Evolutionary conservation across 2,329 filamentous ascomycete species (phyloP).

Genomic region (Niveomyces coronatus): DNA sequence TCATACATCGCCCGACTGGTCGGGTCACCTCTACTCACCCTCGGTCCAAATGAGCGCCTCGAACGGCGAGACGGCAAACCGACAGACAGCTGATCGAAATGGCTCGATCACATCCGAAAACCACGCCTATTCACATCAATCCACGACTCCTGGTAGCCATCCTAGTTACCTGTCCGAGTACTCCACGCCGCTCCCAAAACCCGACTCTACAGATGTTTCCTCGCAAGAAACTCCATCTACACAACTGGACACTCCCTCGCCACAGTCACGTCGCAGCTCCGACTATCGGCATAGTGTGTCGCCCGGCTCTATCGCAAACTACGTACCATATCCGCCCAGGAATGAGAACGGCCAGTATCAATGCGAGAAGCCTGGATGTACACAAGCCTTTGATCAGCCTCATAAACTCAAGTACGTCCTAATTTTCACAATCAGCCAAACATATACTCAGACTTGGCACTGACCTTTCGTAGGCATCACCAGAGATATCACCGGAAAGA

Average conservation of each 20-base stretch:
- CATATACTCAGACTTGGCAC: conserved; percentile 7
- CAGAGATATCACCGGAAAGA: conserved; percentile 51
- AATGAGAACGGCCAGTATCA: conserved; percentile 19
- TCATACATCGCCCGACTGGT: background rate
- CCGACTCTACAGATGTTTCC: conserved; percentile 30
- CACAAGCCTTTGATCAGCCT: conserved; percentile 42
- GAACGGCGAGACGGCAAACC: background rate
- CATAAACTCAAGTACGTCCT: conserved; percentile 47
- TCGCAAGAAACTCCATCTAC: conserved; percentile 38
- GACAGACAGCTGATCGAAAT: background rate
- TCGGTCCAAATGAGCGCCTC: background rate
- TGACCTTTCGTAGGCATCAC: conserved; percentile 38
- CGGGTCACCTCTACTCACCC: background rate
- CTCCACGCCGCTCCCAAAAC: conserved; percentile 30
- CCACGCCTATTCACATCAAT: conserved; percentile 17
- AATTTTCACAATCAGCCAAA: background rate
- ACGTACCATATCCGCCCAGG: conserved; percentile 16
- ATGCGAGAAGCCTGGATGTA: conserved; percentile 28
- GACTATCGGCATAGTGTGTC: conserved; percentile 28
- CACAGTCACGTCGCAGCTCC: conserved; percentile 26
- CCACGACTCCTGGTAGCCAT: conserved; percentile 18
- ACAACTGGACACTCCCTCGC: conserved; percentile 32
- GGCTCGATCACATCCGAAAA: conserved; percentile 13
- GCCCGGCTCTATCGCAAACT: conserved; percentile 17
- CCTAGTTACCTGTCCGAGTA: conserved; percentile 29